Conservation (phyloP, 495 filamentous ascomycete genomes). For the Chaetomium tenue region DNA sequence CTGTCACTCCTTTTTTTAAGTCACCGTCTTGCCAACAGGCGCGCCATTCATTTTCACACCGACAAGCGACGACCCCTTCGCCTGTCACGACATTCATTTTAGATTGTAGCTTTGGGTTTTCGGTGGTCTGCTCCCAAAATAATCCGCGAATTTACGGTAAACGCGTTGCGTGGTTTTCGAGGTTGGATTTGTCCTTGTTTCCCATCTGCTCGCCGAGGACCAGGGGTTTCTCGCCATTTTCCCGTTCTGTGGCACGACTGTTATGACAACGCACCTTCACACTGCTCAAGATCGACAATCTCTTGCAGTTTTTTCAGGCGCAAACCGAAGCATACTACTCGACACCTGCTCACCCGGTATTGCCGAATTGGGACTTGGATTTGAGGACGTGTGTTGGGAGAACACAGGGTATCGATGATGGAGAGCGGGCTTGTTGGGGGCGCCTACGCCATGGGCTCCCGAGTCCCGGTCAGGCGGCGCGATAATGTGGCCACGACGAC, state of each 20-base stretch:
- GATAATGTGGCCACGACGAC: slow-evolving; percentile 19
- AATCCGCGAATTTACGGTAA: slow-evolving; percentile 19
- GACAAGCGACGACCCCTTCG: slow-evolving; percentile 23
- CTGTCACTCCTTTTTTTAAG: slow-evolving; percentile 35
- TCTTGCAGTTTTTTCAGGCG: neutral
- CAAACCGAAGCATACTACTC: neutral
- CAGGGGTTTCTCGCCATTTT: neutral
- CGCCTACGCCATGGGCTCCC: slow-evolving; percentile 31
- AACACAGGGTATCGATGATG: slow-evolving; percentile 28
- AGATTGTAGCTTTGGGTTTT: slow-evolving; percentile 13
- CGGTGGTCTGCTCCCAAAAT: slow-evolving; percentile 16
- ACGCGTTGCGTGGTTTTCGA: slow-evolving; percentile 9
- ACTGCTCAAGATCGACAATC: slow-evolving; percentile 24
- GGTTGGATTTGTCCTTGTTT: neutral
- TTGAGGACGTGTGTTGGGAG: slow-evolving; percentile 11
- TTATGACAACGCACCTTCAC: slow-evolving; percentile 34
- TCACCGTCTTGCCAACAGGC: slow-evolving; percentile 43
- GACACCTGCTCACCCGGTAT: neutral
- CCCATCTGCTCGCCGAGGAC: neutral
- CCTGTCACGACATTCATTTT: slow-evolving; percentile 36
- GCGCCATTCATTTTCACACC: slow-evolving; percentile 45
- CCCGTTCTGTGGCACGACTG: slow-evolving; percentile 28
- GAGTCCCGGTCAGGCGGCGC: slow-evolving; percentile 27
- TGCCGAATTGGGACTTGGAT: neutral
- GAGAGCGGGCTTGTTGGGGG: slow-evolving; percentile 27